A percentile compares a stretch with the other conserved stretches of the same genome.
phyloP scores from a whole-genome alignment of 2,329 filamentous ascomycete species.

The Clarireedia paspali region DNA sequence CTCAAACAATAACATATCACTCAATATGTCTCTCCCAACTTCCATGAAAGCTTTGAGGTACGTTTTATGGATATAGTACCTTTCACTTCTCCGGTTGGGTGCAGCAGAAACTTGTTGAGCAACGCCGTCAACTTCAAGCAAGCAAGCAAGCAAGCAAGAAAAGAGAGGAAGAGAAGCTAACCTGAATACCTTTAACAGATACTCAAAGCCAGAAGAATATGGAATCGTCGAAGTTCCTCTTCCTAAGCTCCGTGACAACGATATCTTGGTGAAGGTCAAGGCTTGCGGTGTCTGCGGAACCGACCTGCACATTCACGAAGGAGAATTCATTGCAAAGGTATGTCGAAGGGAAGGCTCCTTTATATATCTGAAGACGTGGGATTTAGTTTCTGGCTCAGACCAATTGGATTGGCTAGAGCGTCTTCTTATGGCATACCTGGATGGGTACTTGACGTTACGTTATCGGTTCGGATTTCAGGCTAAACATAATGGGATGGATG shows the following conservation, averaged over 20 bases:
- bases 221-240: constrained; percentile 55
- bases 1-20: constrained; percentile 5
- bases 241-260: constrained; percentile 33
- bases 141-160: not conserved
- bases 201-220: constrained; percentile 55
- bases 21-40: constrained; percentile 32
- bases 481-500: not conserved
- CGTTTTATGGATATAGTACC: constrained; percentile 19
- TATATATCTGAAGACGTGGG: constrained; percentile 12
- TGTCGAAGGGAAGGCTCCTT: constrained; percentile 13
- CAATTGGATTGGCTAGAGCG: not conserved
- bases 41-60: constrained; percentile 54
- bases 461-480: not conserved
- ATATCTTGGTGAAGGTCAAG: constrained; percentile 53
- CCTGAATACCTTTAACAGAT: constrained; percentile 30
- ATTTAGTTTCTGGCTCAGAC: not conserved
- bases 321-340: constrained; percentile 54
- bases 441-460: constrained; percentile 14
- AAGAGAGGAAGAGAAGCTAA: not conserved
- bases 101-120: not conserved
- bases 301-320: constrained; percentile 54
- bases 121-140: not conserved
- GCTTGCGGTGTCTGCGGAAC: constrained; percentile 51
- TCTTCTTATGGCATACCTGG: constrained; percentile 16
- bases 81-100: not conserved